These are phyloP conservation scores for Talaromyces sp. DNA, from an alignment of 2,329 filamentous ascomycete species.

Conservation along the genomic window DNA sequence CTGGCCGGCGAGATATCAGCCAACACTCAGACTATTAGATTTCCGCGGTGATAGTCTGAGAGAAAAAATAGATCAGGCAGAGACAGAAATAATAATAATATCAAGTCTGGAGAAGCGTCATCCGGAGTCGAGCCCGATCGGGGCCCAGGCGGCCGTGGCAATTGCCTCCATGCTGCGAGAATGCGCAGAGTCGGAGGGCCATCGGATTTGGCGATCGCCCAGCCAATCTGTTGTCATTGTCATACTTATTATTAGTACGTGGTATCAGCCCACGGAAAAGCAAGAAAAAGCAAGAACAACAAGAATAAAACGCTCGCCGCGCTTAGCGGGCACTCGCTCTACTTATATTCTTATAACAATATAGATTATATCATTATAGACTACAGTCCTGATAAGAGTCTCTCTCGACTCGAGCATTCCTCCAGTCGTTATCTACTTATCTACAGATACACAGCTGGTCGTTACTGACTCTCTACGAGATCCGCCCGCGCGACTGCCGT, in stretches of 20 bases:
- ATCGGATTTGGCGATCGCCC: constrained; percentile 10
- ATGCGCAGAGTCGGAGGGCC: constrained; percentile 2
- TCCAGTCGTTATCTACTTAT: neutral
- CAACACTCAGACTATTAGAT: neutral
- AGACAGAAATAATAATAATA: neutral
- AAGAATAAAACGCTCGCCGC: neutral
- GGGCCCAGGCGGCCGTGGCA: neutral
- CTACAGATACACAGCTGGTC: neutral
- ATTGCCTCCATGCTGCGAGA: neutral
- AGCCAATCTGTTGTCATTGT: neutral
- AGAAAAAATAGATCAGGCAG: neutral
- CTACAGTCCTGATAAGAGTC: neutral
- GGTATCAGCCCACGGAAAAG: neutral
- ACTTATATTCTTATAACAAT: neutral
- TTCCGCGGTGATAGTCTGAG: neutral
- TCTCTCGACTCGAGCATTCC: neutral
- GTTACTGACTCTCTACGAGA: too few relatives aligned
- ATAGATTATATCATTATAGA: neutral
- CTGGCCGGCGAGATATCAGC: neutral
- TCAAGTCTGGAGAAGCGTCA: neutral
- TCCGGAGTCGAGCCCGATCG: neutral
- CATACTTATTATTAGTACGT: neutral
- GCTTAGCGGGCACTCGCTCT: neutral
- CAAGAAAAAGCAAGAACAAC: neutral
- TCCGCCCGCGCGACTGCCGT: too few relatives aligned